These are phyloP conservation scores for Aspergillus transmontanensis DNA, from an alignment of 2,329 filamentous ascomycete genomes.

Conservation along the genomic window DNA sequence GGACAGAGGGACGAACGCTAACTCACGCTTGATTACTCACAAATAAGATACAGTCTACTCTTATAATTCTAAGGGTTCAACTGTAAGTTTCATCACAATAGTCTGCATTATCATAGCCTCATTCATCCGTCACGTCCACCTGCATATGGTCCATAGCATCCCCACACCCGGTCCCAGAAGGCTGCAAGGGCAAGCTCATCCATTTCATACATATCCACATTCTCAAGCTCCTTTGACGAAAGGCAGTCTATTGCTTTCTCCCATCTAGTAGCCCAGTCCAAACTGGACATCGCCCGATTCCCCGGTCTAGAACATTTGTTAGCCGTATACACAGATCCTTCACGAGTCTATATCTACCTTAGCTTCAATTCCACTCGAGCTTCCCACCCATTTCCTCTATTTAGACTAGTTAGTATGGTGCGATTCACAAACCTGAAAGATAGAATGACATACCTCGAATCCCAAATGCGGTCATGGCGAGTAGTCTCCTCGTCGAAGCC, in stretches of 20 bases:
- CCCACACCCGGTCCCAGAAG: slow-evolving; percentile 13
- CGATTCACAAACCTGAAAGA: background rate
- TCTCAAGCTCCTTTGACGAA: slow-evolving; percentile 4
- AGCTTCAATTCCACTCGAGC: background rate
- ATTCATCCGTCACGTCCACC: background rate
- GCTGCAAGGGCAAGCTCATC: slow-evolving; percentile 12
- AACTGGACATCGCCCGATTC: background rate
- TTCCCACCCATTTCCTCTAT: background rate
- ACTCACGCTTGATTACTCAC: background rate
- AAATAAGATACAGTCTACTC: background rate
- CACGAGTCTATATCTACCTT: background rate
- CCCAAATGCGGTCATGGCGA: background rate
- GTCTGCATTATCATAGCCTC: background rate
- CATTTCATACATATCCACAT: slow-evolving; percentile 14
- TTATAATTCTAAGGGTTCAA: background rate
- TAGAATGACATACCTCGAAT: background rate
- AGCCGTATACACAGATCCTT: background rate
- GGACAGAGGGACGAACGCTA: background rate
- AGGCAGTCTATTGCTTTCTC: slow-evolving; percentile 8
- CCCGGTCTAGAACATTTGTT: background rate
- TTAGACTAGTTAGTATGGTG: background rate
- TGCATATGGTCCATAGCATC: slow-evolving; percentile 6
- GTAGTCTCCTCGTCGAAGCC: background rate
- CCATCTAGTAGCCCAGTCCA: background rate
- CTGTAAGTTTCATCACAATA: background rate